Evolutionary conservation across 108 stramenopile species (phyloP), one percentile per base, ranked within the genome.

Genomic region (Stephanodiscus minutulus): DNA sequence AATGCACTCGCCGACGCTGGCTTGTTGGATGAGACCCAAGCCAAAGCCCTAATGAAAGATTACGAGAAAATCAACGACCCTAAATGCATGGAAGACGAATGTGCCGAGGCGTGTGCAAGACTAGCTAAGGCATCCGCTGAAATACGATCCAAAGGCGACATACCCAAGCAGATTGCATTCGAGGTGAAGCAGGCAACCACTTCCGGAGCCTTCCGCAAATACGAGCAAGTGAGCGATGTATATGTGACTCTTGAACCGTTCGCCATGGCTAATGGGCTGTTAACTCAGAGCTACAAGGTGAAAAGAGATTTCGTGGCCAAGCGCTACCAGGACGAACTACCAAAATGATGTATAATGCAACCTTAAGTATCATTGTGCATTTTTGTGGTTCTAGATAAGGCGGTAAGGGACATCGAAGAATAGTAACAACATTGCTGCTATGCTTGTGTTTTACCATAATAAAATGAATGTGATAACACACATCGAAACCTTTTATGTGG

Each of bases 211-310:
- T 94, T 92, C 60, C 87, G 93, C 4, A 57, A 81, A 27, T 97
- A 87, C 83, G 96, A 97, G 67, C 84, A 88, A 79, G 91, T 93
- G 27, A 75, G 70, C 46, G 76, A 81, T 50, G 82, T 91, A 10
- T 87, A 92, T 52, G 44, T 96, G 25, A 92, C 91, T 18, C 65
- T 97, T 37, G 97, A 98, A 74, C 97, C 97, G 0, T 98, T 98
- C 78, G 93, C 96, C 66, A 96, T 96, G 87, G 85, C 77, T 5
- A 98, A 97, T 73, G 97, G 97, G 11, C 89, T 91, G 25, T 79
- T 98, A 66, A 98, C 96, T 13, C 96, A 96, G 62, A 95, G 92
- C 48, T 96, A 94, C 85, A 98, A 98, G 68, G 88, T 97, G 9
- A 98, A 97, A 74, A 82, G 97, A 70, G 85, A 91, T 65, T 77